Percentiles rank a stretch among this genome's conserved stretches.
phyloP scores from a whole-genome alignment of 208 protist species.

The Trypanosomatidae sp. region DNA sequence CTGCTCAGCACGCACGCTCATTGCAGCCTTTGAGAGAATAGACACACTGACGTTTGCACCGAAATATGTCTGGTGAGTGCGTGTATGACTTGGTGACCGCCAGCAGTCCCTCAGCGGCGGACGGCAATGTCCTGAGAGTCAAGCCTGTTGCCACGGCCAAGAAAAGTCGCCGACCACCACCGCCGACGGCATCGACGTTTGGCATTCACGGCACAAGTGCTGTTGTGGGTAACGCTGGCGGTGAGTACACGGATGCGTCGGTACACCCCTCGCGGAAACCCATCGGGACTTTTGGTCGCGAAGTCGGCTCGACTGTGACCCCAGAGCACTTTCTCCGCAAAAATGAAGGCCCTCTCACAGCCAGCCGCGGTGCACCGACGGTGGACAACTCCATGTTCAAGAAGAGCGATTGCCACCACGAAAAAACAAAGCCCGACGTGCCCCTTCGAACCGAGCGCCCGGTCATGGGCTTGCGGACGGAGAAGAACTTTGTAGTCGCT shows the following conservation, averaged over 20 bases:
- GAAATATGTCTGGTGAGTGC: constrained; percentile 84
- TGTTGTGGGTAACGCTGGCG: constrained; percentile 77
- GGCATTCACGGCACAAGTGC: constrained; percentile 87
- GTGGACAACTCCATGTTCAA: constrained; percentile 71
- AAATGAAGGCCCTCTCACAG: constrained; percentile 69
- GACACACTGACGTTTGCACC: no score
- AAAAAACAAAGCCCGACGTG: constrained; percentile 69
- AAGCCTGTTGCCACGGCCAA: constrained; percentile 24
- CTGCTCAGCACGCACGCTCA: constrained; percentile 2
- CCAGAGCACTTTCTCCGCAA: constrained; percentile 78
- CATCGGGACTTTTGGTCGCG: constrained; percentile 76
- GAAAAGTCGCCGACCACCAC: constrained; percentile 44
- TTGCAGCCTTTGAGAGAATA: background rate
- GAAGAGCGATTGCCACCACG: constrained; percentile 59
- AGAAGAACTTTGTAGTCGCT: constrained; percentile 95
- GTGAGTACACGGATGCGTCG: constrained; percentile 73
- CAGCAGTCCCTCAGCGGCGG: constrained; percentile 13
- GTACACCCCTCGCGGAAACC: constrained; percentile 84
- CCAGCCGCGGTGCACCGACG: constrained; percentile 75
- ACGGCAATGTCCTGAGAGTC: background rate
- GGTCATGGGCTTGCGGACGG: constrained; percentile 91
- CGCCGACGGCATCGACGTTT: constrained; percentile 87
- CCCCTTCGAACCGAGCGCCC: constrained; percentile 83
- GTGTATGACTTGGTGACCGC: constrained; percentile 82
- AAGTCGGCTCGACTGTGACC: constrained; percentile 55